These are phyloP conservation scores for Coemansia sp. DNA, from an alignment of 192 early-diverging fungal genomes.

Conservation along the genomic window DNA sequence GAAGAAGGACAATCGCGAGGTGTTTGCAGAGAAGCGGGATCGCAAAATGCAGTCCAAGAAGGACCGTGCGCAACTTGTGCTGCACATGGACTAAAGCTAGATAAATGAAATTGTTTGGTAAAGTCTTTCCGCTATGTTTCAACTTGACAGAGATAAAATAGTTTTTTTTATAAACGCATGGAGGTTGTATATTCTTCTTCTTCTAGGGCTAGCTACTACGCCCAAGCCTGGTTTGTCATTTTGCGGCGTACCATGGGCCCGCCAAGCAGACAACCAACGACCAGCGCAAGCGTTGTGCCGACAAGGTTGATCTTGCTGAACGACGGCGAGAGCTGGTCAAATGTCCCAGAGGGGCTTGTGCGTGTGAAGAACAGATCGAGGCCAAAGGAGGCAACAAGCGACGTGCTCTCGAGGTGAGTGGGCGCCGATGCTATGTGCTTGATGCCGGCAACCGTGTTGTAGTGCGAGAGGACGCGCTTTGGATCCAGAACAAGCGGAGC, in stretches of 20 bases:
- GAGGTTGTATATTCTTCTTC: background rate
- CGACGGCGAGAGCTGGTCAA: conserved; percentile 90
- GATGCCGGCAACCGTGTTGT: conserved; percentile 64
- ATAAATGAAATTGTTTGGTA: background rate
- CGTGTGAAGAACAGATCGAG: conserved; percentile 88
- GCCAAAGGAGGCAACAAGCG: conserved; percentile 84
- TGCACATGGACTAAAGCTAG: conserved; percentile 23
- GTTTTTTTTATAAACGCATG: too few relatives aligned
- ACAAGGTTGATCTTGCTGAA: conserved; percentile 87
- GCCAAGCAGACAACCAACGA: conserved; percentile 70
- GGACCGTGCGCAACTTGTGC: conserved; percentile 46
- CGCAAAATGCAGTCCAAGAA: conserved; percentile 51
- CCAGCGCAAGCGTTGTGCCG: conserved; percentile 76
- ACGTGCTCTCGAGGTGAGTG: conserved; percentile 89
- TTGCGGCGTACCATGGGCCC: conserved; percentile 71
- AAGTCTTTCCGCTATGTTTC: too few relatives aligned
- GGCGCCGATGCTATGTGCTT: conserved; percentile 68
- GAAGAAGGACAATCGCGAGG: conserved; percentile 44
- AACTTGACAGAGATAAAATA: background rate
- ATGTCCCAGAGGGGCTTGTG: conserved; percentile 80
- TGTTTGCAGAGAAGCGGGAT: conserved; percentile 42
- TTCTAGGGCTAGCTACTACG: conserved; percentile 14
- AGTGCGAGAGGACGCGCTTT: conserved; percentile 74
- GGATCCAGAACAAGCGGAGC: conserved; percentile 72
- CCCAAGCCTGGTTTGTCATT: conserved; percentile 57